phyloP scores from a whole-genome alignment of 768 basidiomycete genomes.

The Pilatotrama ljubarskyi region DNA sequence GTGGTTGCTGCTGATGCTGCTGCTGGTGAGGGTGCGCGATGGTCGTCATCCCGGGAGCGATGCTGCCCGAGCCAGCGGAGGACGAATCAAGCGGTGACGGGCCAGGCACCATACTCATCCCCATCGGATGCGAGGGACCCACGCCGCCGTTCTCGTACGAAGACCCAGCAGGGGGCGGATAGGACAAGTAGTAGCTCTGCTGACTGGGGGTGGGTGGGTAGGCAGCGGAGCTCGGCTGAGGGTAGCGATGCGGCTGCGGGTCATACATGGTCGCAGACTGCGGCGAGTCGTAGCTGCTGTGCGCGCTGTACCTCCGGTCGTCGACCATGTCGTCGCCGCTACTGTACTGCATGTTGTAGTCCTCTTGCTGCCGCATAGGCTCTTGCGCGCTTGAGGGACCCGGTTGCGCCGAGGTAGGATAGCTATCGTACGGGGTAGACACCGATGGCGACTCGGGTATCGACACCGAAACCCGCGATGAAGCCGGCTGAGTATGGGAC shows the following conservation, averaged over 20 bases:
- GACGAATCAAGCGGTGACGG: slow-evolving; percentile 8
- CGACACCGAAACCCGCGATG: neutral
- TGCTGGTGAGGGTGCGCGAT: slow-evolving; percentile 6
- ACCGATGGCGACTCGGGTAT: slow-evolving; percentile 13
- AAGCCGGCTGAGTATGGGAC: neutral
- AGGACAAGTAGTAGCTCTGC: slow-evolving; percentile 21
- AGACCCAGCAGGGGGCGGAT: slow-evolving; percentile 13
- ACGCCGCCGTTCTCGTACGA: slow-evolving; percentile 15
- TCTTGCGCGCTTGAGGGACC: slow-evolving; percentile 5
- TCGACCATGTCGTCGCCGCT: slow-evolving; percentile 20
- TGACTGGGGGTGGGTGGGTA: slow-evolving; percentile 16
- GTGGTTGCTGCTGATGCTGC: slow-evolving; percentile 4
- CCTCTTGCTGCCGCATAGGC: slow-evolving; percentile 20
- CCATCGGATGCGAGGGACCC: slow-evolving; percentile 5
- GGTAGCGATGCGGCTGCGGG: slow-evolving; percentile 12
- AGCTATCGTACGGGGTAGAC: slow-evolving; percentile 10
- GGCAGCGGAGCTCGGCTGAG: neutral
- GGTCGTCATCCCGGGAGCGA: slow-evolving; percentile 14
- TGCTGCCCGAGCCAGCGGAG: neutral
- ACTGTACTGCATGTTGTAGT: slow-evolving; percentile 21
- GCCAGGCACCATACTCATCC: slow-evolving; percentile 5
- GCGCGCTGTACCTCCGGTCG: slow-evolving; percentile 20
- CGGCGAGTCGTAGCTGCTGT: slow-evolving; percentile 23
- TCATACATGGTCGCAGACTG: slow-evolving; percentile 22
- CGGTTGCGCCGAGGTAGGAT: neutral